Conservation (phyloP, 1,284 basidiomycete genomes). For the Moniliella sp. region DNA sequence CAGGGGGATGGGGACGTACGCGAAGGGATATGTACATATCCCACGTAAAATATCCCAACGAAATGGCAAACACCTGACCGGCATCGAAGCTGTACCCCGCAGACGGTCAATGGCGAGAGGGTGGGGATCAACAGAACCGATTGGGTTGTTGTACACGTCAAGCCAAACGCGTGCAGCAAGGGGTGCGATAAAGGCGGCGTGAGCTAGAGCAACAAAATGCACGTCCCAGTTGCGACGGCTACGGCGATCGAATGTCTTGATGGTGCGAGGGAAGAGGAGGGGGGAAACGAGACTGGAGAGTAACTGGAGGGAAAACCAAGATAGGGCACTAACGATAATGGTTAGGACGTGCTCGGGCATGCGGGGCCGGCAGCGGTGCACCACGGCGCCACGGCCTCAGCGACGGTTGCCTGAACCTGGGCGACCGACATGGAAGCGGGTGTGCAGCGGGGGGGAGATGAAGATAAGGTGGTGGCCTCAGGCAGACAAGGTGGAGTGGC, state of each 20-base stretch:
- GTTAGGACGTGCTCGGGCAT: conserved; percentile 22
- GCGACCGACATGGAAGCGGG: too few relatives aligned
- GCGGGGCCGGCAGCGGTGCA: too few relatives aligned
- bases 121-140: conserved; percentile 7
- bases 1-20: conserved; percentile 1
- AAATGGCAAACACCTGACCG: conserved; percentile 20
- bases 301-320: conserved; percentile 27
- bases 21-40: conserved; percentile 25
- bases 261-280: conserved; percentile 22
- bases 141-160: conserved; percentile 9
- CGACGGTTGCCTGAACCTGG: too few relatives aligned
- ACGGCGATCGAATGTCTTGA: conserved; percentile 15
- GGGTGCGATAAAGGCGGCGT: conserved; percentile 19
- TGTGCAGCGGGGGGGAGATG: too few relatives aligned
- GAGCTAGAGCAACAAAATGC: conserved; percentile 28
- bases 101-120: conserved; percentile 14
- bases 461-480: too few relatives aligned
- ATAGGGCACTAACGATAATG: conserved; percentile 16
- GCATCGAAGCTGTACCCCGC: conserved; percentile 24
- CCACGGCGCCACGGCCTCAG: too few relatives aligned
- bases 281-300: conserved; percentile 22
- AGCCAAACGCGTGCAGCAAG: conserved; percentile 14
- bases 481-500: too few relatives aligned
- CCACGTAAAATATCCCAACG: conserved; percentile 29
- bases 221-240: conserved; percentile 33